Percentiles rank a stretch among this genome's conserved stretches.
phyloP scores from a whole-genome alignment of 306 rosid species.

The Cucumis cinereus region DNA sequence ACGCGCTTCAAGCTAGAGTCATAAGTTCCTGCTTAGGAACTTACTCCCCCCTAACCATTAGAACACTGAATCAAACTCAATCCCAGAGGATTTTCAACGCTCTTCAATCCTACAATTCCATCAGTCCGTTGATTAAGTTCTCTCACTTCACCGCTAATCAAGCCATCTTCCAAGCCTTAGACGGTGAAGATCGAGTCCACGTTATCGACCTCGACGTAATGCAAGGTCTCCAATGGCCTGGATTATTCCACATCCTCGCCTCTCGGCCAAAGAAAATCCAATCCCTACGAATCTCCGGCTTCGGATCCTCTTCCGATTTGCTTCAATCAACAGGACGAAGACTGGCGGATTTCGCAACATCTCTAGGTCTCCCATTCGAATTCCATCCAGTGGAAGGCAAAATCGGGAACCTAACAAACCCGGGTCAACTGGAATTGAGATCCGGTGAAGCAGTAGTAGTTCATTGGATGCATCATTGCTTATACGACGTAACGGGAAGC shows the following conservation, averaged over 20 bases:
- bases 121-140: conserved; percentile 75
- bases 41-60: conserved; percentile 47
- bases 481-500: conserved; percentile 86
- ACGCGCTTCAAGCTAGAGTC: conserved; percentile 87
- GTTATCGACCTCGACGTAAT: conserved; percentile 88
- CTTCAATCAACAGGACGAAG: conserved; percentile 76
- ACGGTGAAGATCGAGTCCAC: conserved; percentile 91
- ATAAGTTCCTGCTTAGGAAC: conserved; percentile 62
- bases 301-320: conserved; percentile 78
- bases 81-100: conserved; percentile 74
- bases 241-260: conserved; percentile 88
- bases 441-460: conserved; percentile 62
- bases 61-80: conserved; percentile 37
- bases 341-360: conserved; percentile 79
- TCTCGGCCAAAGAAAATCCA: conserved; percentile 71
- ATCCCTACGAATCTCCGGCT: conserved; percentile 77
- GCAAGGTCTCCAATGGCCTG: conserved; percentile 99
- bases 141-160: conserved; percentile 98
- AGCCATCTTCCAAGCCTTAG: conserved; percentile 81
- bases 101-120: conserved; percentile 79
- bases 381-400: conserved; percentile 78
- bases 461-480: conserved; percentile 98
- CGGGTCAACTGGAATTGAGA: conserved; percentile 57
- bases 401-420: conserved; percentile 62
- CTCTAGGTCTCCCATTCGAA: conserved; percentile 74